Evolutionary conservation across 225 moss, liverwort and hornwort species (phyloP), one percentile per base, ranked within the genome.

Genomic region (Marchantia paleacea): DNA sequence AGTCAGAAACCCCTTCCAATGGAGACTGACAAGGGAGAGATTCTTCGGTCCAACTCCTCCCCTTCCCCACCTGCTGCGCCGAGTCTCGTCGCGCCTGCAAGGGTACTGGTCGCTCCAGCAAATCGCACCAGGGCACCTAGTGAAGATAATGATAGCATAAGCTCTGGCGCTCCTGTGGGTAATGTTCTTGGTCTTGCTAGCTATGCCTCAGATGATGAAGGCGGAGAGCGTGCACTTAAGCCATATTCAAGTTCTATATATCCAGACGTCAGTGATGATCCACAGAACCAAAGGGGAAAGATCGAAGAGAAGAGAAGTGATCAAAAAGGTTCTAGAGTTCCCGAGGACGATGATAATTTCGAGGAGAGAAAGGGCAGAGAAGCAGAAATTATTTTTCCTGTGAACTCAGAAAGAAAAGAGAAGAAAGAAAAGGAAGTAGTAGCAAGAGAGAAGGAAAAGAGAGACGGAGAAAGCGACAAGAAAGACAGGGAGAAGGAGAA

Each of bases 141-240:
- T 86, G 92, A 92, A 75, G 92, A 92, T 72, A 91, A 87, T 87
- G 90, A 90, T 75, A 90, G 92, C 81, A 79, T 83, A 80, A 88
- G 90, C 83, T 93, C 95, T 50, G 99, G 90, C 70, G 87, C 81
- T 69, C 92, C 95, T 74, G 82, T 85, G 82, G 92, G 89, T 76
- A 99, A 99, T 84, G 81, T 99, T 22, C 88, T 99, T 28, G 99
- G 99, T 73, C 99, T 99, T 83, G 99, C 99, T 76, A 95, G 85
- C 83, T 99, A 99, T 82, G 99, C 95, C 80, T 95, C 99, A 67
- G 99, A 99, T 82, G 97, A 99, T 52, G 99, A 99, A 75, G 99
- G 94, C 84, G 91, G 84, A 60, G 89, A 86, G 78, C 90, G 91
- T 70, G 89, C 81, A 70, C 80, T 82, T 60, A 75, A 86, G 73